Evolutionary conservation across 1,139 yeast species (phyloP), one percentile per base, ranked within the genome.

Genomic region (Pneumocystis oryctolagi): DNA sequence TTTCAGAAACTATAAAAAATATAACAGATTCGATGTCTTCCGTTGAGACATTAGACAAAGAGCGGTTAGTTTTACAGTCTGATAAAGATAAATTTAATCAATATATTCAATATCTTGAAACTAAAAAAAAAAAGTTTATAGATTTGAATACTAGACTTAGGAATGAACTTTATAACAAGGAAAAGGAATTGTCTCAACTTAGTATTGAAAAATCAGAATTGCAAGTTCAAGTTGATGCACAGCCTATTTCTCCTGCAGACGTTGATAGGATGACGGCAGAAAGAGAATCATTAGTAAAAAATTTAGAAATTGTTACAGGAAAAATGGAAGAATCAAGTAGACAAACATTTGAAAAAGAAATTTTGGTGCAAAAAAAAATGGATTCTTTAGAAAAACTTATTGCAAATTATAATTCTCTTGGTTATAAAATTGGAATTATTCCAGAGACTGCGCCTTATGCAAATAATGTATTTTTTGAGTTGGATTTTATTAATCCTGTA

Each of bases 51-150:
- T 78, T 84, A 28, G 81, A 81, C 66, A 78, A 79, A 68, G 84
- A 85, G 70, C 77, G 83, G 6, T 77, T 76, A 64, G 89, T 89
- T 0, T 75, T 89, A 64, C 86, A 85, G 68, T 82, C 83, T 65
- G 97, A 89, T 73, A 77, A 85, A 59, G 76, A 77, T 60, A 86
- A 86, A 71, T 86, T 87, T 71, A 80, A 82, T 69, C 85, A 83
- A 25, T 87, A 86, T 70, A 83, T 87, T 61, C 83, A 82, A 61
- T 78, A 83, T 12, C 84, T 87, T 81, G 82, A 84, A 62, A 75
- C 78, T 40, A 78, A 88, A 64, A 85, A 84, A 69, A 70, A 74
- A 5, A 84, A 83, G n/a, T 42, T 59, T 34, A 71, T 86, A 95
- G 94, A 77, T 79, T 2, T 75, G 76, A 35, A 80, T 82, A 57